phyloP scores from a whole-genome alignment of 495 filamentous ascomycete species.

The Neurospora sp. region DNA sequence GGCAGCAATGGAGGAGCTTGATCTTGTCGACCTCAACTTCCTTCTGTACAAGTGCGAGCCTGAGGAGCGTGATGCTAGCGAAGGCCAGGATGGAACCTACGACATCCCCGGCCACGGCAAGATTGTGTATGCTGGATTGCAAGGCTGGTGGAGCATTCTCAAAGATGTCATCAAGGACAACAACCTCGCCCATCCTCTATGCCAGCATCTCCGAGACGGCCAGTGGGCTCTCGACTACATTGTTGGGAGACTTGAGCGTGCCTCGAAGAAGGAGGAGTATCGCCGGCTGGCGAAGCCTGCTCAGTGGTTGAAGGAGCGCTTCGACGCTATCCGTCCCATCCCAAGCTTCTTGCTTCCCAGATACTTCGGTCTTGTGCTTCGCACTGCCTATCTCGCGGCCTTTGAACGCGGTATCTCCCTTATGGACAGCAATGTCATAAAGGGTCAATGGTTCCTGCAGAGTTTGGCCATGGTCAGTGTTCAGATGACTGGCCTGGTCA shows the following conservation, averaged over 20 bases:
- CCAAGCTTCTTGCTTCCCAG: conserved; percentile 85
- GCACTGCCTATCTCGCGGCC: conserved; percentile 76
- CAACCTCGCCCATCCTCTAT: conserved; percentile 84
- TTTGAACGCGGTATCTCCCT: conserved; percentile 67
- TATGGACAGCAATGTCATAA: conserved; percentile 62
- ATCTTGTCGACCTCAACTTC: conserved; percentile 80
- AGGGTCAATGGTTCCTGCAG: conserved; percentile 76
- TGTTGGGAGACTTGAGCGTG: conserved; percentile 62
- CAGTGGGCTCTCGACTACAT: conserved; percentile 94
- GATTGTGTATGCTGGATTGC: conserved; percentile 89
- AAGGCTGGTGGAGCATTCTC: conserved; percentile 96
- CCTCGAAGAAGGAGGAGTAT: conserved; percentile 50
- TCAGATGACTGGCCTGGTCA: conserved; percentile 80
- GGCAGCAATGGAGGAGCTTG: conserved; percentile 62
- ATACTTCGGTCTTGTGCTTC: conserved; percentile 83
- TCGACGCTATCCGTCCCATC: conserved; percentile 69
- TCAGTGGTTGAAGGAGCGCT: conserved; percentile 71
- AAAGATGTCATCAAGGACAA: conserved; percentile 79
- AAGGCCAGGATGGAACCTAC: conserved; percentile 76
- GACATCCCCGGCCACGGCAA: conserved; percentile 72
- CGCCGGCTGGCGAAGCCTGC: conserved; percentile 51
- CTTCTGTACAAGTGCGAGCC: conserved; percentile 84
- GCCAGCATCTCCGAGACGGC: conserved; percentile 82
- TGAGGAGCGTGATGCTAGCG: conserved; percentile 76
- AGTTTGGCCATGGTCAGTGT: conserved; percentile 79